Evolutionary conservation across 345 rosid species (phyloP).

Genomic region (Populus deltoides): DNA sequence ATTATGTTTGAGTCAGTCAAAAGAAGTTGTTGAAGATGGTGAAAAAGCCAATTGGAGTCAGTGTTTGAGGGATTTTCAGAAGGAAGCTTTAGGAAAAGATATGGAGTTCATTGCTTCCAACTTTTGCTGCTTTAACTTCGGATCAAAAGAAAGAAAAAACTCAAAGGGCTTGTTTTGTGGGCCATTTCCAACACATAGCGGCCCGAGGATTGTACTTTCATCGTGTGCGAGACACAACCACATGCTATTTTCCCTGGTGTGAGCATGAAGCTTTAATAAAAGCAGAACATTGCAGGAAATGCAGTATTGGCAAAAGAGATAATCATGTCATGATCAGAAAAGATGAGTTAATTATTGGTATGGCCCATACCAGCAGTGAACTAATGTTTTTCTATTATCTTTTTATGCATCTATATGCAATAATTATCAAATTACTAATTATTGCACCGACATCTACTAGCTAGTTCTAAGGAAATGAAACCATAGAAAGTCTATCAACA

Average conservation of each 20-base stretch:
- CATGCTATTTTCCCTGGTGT: constrained; percentile 3
- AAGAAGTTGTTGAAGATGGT: constrained; percentile 39
- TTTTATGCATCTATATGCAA: background rate
- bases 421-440: background rate
- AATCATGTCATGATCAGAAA: constrained; percentile 29
- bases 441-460: background rate
- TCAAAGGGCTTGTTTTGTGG: constrained; percentile 37
- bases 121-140: constrained; percentile 39
- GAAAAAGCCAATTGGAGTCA: constrained; percentile 31
- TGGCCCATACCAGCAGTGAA: constrained; percentile 17
- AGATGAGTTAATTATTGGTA: constrained; percentile 9
- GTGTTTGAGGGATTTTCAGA: constrained; percentile 19
- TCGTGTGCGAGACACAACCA: background rate
- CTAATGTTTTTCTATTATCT: background rate
- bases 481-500: background rate
- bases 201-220: constrained; percentile 14
- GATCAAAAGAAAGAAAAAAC: constrained; percentile 39
- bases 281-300: constrained; percentile 33
- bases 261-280: constrained; percentile 14
- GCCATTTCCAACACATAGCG: constrained; percentile 22
- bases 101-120: constrained; percentile 17
- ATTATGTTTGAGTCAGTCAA: constrained; percentile 44
- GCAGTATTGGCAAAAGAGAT: constrained; percentile 29
- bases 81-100: constrained; percentile 36
- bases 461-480: background rate